phyloP scores from a whole-genome alignment of 495 filamentous ascomycete genomes.

The Hypoxylon fragiforme region DNA sequence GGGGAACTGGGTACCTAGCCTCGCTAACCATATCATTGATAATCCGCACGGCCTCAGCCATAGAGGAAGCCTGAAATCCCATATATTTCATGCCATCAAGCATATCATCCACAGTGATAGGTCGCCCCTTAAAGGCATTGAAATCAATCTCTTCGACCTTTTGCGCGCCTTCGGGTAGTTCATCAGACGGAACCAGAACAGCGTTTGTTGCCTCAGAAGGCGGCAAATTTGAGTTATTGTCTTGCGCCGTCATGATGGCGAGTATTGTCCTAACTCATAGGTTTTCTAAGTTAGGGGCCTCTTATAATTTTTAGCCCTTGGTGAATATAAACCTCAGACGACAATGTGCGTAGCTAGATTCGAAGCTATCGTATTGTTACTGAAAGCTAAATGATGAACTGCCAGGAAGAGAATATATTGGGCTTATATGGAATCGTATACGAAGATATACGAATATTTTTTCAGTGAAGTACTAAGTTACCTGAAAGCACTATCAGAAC shows the following conservation, averaged over 20 bases:
- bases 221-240: constrained; percentile 40
- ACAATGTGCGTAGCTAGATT: background rate
- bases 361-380: too few relatives aligned
- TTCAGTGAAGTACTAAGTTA: too few relatives aligned
- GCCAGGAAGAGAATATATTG: background rate
- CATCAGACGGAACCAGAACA: constrained; percentile 84
- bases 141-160: constrained; percentile 89
- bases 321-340: background rate
- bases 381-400: background rate
- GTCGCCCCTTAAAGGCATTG: constrained; percentile 69
- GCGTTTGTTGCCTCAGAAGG: constrained; percentile 76
- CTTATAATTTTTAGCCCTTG: background rate
- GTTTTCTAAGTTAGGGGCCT: background rate
- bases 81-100: constrained; percentile 79
- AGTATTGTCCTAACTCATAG: background rate
- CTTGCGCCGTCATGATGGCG: constrained; percentile 30
- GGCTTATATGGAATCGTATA: too few relatives aligned
- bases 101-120: constrained; percentile 83
- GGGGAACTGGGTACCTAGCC: constrained; percentile 9
- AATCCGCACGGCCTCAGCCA: constrained; percentile 81
- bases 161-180: constrained; percentile 71
- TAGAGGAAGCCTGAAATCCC: constrained; percentile 89
- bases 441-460: too few relatives aligned
- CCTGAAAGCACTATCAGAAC: too few relatives aligned
- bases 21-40: constrained; percentile 89